Evolutionary conservation across 2,329 filamentous ascomycete genomes (phyloP).

Genomic region (Aspergillus pseudotamarii): DNA sequence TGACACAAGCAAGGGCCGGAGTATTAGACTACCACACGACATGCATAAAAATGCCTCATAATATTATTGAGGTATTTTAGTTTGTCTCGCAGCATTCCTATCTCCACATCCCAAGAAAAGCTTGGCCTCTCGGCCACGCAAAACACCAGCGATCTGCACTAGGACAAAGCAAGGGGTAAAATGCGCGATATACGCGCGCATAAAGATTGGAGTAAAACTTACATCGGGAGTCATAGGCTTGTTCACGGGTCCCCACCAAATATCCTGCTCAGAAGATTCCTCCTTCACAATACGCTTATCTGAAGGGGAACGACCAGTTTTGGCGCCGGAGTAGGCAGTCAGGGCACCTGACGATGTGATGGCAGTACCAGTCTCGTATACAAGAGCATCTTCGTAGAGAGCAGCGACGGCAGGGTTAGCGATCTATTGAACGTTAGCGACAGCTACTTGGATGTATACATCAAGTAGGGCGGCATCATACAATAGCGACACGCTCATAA

Average conservation of each 20-base stretch:
- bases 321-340: slow-evolving; percentile 96
- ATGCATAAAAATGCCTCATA: slow-evolving; percentile 22
- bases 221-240: slow-evolving; percentile 98
- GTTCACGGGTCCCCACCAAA: slow-evolving; percentile 99
- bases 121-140: slow-evolving; percentile 16
- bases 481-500: slow-evolving; percentile 97
- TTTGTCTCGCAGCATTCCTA: slow-evolving; percentile 8
- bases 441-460: slow-evolving; percentile 1
- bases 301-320: slow-evolving; percentile 93
- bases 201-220: slow-evolving; percentile 50
- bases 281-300: slow-evolving; percentile 99
- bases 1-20: slow-evolving; percentile 18
- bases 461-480: slow-evolving; percentile 51
- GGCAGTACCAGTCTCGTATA: slow-evolving; percentile 95
- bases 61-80: slow-evolving; percentile 18
- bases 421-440: slow-evolving; percentile 48
- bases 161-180: slow-evolving; percentile 24
- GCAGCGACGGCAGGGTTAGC: slow-evolving; percentile 94
- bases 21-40: slow-evolving; percentile 12
- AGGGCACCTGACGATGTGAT: slow-evolving; percentile 95
- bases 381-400: slow-evolving; percentile 97
- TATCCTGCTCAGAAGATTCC: slow-evolving; percentile 79
- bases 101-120: slow-evolving; percentile 17
- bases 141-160: slow-evolving; percentile 13
- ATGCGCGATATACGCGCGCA: slow-evolving; percentile 22